These are phyloP conservation scores for Curvularia verruculosa DNA, from an alignment of 2,329 filamentous ascomycete species.

Conservation along the genomic window DNA sequence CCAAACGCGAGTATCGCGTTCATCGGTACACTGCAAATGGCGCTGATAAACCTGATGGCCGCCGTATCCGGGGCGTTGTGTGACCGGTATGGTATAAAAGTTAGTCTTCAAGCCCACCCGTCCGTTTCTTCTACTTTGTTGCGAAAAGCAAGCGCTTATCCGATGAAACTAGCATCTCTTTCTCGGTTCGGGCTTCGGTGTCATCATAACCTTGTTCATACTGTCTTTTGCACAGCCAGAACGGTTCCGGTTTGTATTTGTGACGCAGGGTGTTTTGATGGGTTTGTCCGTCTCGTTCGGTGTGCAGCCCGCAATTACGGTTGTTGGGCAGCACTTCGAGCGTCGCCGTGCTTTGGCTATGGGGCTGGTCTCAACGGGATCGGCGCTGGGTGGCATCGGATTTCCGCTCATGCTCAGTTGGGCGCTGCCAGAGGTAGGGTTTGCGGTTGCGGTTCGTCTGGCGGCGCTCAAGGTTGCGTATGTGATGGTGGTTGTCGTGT, in stretches of 20 bases:
- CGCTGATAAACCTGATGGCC: constrained; percentile 59
- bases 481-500: background rate
- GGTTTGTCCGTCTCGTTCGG: constrained; percentile 52
- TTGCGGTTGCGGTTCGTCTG: constrained; percentile 66
- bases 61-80: constrained; percentile 67
- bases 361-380: constrained; percentile 52
- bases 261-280: constrained; percentile 54
- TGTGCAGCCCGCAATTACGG: constrained; percentile 51
- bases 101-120: constrained; percentile 30
- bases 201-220: constrained; percentile 25
- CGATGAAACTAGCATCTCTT: constrained; percentile 36
- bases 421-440: constrained; percentile 62
- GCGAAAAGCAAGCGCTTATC: background rate
- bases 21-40: constrained; percentile 52
- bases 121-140: background rate
- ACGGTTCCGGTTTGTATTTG: constrained; percentile 52
- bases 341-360: constrained; percentile 51
- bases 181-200: constrained; percentile 33
- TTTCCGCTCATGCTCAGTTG: constrained; percentile 64
- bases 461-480: constrained; percentile 60
- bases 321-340: constrained; percentile 53
- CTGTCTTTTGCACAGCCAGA: constrained; percentile 34
- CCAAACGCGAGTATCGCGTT: constrained; percentile 50
- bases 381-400: constrained; percentile 56
- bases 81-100: constrained; percentile 65